Evolutionary conservation across 768 basidiomycete species (phyloP).

Genomic region (Wakefieldia striispora): DNA sequence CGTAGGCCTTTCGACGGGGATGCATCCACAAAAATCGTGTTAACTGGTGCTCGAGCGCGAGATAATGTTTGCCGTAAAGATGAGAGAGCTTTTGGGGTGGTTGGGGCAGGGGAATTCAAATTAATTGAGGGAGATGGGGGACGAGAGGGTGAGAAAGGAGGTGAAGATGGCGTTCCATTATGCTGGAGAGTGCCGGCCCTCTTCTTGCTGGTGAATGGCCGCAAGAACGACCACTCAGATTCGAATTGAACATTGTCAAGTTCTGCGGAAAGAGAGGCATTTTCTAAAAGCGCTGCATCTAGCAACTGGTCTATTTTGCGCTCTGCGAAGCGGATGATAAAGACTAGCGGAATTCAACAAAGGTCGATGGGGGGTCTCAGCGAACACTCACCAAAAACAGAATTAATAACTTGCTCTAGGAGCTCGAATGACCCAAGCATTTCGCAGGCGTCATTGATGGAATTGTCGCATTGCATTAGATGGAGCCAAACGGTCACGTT

Average conservation of each 20-base stretch:
- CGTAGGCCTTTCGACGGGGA: conserved; percentile 42
- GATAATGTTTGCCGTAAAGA: conserved; percentile 68
- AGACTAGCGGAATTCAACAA: conserved; percentile 52
- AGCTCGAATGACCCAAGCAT: conserved; percentile 80
- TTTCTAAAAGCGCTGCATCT: conserved; percentile 80
- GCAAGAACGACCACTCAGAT: conserved; percentile 91
- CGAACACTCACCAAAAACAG: conserved; percentile 74
- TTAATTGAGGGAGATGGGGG: conserved; percentile 54
- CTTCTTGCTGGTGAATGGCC: conserved; percentile 67
- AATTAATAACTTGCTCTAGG: conserved; percentile 90
- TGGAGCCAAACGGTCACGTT: conserved; percentile 90
- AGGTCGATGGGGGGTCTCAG: neutral
- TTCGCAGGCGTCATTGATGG: conserved; percentile 77
- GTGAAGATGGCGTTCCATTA: conserved; percentile 41
- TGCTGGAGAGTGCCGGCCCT: conserved; percentile 40
- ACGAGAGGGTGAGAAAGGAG: conserved; percentile 46
- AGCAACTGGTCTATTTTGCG: conserved; percentile 83
- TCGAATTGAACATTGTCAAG: conserved; percentile 88
- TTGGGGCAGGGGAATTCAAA: conserved; percentile 40
- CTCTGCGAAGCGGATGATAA: conserved; percentile 92
- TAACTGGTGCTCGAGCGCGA: conserved; percentile 51
- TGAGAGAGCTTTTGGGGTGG: conserved; percentile 55
- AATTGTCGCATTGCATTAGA: conserved; percentile 81
- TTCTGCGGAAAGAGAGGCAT: conserved; percentile 71
- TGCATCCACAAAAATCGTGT: conserved; percentile 48